Conservation (phyloP, 768 basidiomycete species). For the Termitomyces sp. region DNA sequence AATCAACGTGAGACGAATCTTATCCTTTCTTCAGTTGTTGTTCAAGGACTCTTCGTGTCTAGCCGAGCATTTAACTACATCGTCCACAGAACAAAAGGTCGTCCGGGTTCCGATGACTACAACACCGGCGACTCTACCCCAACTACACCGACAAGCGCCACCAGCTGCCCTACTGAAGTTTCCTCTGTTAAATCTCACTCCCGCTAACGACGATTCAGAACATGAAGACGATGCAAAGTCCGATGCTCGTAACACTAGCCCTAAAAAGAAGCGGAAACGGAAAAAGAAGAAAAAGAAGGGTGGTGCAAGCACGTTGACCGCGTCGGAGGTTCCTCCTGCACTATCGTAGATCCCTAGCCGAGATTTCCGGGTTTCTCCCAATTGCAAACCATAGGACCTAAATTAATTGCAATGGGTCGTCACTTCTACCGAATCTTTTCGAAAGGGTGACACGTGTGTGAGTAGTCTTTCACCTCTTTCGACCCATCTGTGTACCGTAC, state of each 20-base stretch:
- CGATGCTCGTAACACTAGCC: constrained; percentile 15
- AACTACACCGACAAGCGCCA: constrained; percentile 12
- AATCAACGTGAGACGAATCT: not conserved
- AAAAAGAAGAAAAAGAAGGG: constrained; percentile 39
- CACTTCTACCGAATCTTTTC: not conserved
- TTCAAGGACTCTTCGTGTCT: not conserved
- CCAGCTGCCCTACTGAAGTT: constrained; percentile 25
- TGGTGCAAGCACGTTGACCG: not conserved
- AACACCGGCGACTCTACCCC: constrained; percentile 7
- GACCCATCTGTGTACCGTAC: no score
- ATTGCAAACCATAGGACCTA: not conserved
- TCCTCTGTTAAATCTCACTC: constrained; percentile 56
- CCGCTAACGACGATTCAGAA: constrained; percentile 28
- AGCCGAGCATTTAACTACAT: not conserved
- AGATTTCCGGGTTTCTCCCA: not conserved
- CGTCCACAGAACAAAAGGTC: constrained; percentile 4
- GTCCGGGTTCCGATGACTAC: constrained; percentile 15
- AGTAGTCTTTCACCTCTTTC: no score
- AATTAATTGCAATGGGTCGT: not conserved
- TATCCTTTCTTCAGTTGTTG: not conserved
- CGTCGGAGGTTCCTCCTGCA: not conserved
- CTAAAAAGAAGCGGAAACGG: constrained; percentile 55
- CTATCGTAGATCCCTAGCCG: not conserved
- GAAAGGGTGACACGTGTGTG: not conserved
- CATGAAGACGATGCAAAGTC: constrained; percentile 19